phyloP scores from a whole-genome alignment of 129 eudicot species.

The Flaveria sonorensis region DNA sequence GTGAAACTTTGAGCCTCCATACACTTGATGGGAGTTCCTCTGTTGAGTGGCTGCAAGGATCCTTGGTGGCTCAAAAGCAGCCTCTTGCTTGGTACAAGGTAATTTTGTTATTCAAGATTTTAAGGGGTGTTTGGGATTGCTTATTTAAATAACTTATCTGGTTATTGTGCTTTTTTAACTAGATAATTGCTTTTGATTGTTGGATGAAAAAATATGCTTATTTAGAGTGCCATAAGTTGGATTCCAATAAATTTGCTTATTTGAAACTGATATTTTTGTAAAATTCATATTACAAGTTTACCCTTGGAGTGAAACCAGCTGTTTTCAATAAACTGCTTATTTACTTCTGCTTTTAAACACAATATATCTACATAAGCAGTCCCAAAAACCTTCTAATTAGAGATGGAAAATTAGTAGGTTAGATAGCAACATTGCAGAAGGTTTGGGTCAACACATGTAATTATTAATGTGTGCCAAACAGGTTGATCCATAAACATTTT shows the following conservation, averaged over 20 bases:
- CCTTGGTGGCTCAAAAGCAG: conserved; percentile 67
- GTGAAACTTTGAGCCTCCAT: conserved; percentile 59
- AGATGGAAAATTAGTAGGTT: too few relatives aligned
- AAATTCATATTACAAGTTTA: not conserved
- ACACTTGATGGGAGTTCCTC: conserved; percentile 66
- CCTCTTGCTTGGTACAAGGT: conserved; percentile 97
- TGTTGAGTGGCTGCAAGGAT: conserved; percentile 64
- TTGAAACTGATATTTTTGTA: not conserved
- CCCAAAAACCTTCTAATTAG: too few relatives aligned
- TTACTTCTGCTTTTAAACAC: not conserved
- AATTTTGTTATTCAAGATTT: conserved; percentile 16
- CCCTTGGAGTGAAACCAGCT: not conserved
- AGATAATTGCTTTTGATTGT: not conserved
- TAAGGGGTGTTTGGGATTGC: not conserved
- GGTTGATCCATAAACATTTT: not conserved
- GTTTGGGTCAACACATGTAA: too few relatives aligned
- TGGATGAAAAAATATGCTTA: not conserved
- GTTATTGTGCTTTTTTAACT: not conserved
- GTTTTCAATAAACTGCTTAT: too few relatives aligned
- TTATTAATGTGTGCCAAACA: not conserved
- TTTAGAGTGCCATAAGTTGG: not conserved
- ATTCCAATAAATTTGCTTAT: not conserved
- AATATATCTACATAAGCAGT: too few relatives aligned
- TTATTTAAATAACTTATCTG: too few relatives aligned
- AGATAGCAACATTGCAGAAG: too few relatives aligned